Base-by-base conservation (phyloP, 306 rosid species). In the Prunus kanzakura region DNA sequence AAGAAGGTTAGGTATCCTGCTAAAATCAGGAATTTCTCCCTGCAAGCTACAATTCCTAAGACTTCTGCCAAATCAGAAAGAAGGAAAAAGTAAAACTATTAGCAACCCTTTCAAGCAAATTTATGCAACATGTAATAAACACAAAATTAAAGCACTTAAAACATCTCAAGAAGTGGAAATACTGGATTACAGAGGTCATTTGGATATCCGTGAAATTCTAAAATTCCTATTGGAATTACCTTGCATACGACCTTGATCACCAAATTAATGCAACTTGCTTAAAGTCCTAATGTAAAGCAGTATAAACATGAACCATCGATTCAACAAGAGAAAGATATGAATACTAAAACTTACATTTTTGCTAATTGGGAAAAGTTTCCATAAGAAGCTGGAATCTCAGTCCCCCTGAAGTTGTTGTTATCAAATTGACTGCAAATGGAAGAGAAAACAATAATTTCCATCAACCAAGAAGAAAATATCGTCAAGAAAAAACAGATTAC, bases 351-450 rank as follows among this genome's bases (percentile, higher is more conserved):
- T 89, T 95, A 95, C 97, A 92, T 10, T 76, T 95, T 95, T 82
- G 83, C 75, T 75, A 95, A 76, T 64, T 67, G 63, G 66, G 92
- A 69, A 86, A 95, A 81, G 75, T 77, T 84, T 62, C 81, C 82
- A 76, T 85, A 95, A 19, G 92, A 20, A 50, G 73, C 81, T 32
- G 98, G 98, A 89, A 95, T 92, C 46, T 51, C 80, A 79, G 45
- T 66, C 75, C 92, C 97, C 0, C 23, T 76, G 56, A 95, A 92
- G 85, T 95, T 82, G 83, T 95, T 95, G 87, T 92, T 92, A 85
- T 95, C 98, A 73, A 92, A 87, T 78, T 95, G 98, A 73, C 98
- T 95, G 90, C 89, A 87, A 82, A 72, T 64, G 65, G 85, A 70
- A 58, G 38, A 56, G 25, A 32, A 51, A 43, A 46, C 4, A 72